phyloP scores from a whole-genome alignment of 2,329 filamentous ascomycete species.

The Xylaria multiplex region DNA sequence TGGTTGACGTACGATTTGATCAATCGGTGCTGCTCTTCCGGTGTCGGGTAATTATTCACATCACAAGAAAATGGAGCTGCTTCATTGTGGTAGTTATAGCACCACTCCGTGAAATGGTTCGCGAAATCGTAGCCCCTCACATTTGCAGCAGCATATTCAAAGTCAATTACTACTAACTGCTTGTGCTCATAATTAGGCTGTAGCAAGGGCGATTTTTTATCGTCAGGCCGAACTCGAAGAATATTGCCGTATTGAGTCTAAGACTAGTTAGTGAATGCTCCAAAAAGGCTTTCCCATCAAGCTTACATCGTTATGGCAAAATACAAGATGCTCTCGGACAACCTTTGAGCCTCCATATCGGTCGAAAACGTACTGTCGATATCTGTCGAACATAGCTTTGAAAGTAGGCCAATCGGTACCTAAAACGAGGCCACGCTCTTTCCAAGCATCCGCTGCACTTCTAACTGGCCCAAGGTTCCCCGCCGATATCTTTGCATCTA shows the following conservation, averaged over 20 bases:
- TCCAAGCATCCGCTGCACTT: constrained; percentile 65
- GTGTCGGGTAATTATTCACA: constrained; percentile 75
- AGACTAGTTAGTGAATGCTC: constrained; percentile 25
- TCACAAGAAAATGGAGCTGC: constrained; percentile 73
- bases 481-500: constrained; percentile 68
- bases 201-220: constrained; percentile 84
- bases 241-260: constrained; percentile 99
- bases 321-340: constrained; percentile 81
- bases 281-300: background rate
- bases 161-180: constrained; percentile 96
- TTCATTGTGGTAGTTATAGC: constrained; percentile 93
- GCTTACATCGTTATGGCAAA: constrained; percentile 96
- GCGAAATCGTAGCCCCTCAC: constrained; percentile 88
- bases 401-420: constrained; percentile 86
- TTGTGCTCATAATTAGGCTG: constrained; percentile 94
- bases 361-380: constrained; percentile 76
- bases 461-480: constrained; percentile 43
- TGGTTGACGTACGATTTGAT: constrained; percentile 88
- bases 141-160: constrained; percentile 95
- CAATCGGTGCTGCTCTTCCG: constrained; percentile 85
- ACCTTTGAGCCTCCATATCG: constrained; percentile 74
- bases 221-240: constrained; percentile 73
- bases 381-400: constrained; percentile 77
- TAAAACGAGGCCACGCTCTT: constrained; percentile 78
- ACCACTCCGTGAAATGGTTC: constrained; percentile 98